Base-by-base conservation (phyloP, 306 rosid genomes). In the Lupinus albus region DNA sequence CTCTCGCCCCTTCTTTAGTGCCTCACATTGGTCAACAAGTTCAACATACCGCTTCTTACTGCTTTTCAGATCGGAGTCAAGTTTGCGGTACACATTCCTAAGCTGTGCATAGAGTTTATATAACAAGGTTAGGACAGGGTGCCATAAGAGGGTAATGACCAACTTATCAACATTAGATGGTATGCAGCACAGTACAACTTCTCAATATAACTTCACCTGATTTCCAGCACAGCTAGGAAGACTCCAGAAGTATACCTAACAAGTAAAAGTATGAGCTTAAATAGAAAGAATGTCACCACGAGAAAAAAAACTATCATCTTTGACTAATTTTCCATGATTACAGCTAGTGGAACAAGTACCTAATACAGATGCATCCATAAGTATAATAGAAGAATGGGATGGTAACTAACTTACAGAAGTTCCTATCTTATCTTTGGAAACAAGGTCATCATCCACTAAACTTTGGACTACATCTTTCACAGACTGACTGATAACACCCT, bases 171-270 rank as follows among this genome's bases (percentile, higher is more conserved):
- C 68, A 41, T 13, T 42, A 82, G 52, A 56, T 68, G 50, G 48
- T 57, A 80, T 32, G 58, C 11, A 54, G 38, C 61, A 52, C 33
- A 33, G 5, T 47, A 13, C 28, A 28, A 5, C 60, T 11, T 47
- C 64, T 13, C 50, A 68, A 30, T 36, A 15, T 52, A 71, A 73
- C 47, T 53, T 79, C 30, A 89, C 98, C 97, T 89, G 98, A 80
- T 93, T 93, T 64, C 97, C 97, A 70, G 96, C 98, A 50, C 88
- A 84, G 84, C 97, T 93, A 64, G 96, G 98, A 76, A 93, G 88
- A 84, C 98, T 93, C 98, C 98, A 93, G 76, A 93, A 88, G 48
- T 93, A 93, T 32, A 89, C 91, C 97, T 93, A 85, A 71, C 54
- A 70, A 53, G 67, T 17, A 81, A 80, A 52, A 30, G 7, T 10